phyloP scores from a whole-genome alignment of 306 rosid genomes.

The Parietaria judaica region DNA sequence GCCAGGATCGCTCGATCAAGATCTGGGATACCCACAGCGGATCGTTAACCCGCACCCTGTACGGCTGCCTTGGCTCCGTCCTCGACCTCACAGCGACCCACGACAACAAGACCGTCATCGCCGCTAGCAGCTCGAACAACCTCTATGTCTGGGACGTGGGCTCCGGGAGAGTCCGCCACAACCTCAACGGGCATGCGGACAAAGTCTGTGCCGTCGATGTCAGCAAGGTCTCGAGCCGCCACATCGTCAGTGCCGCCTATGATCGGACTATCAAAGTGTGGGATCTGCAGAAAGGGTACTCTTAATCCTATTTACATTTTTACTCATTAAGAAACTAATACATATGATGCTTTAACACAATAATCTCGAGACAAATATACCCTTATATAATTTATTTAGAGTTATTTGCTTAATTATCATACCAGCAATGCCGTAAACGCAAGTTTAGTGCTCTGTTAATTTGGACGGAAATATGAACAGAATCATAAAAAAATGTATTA shows the following conservation, averaged over 20 bases:
- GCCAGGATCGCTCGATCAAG: conserved; percentile 83
- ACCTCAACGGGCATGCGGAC: conserved; percentile 85
- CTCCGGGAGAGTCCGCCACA: conserved; percentile 79
- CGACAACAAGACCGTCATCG: conserved; percentile 78
- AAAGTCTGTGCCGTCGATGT: conserved; percentile 97
- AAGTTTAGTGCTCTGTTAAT: no score
- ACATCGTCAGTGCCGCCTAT: conserved; percentile 84
- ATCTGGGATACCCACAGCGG: conserved; percentile 87
- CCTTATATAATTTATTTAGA: no score
- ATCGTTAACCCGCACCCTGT: conserved; percentile 43
- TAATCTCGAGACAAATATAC: no score
- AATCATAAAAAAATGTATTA: no score
- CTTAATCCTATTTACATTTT: no score
- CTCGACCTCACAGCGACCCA: conserved; percentile 80
- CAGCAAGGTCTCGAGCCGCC: conserved; percentile 77
- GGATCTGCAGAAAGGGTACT: conserved; percentile 75
- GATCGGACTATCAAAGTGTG: conserved; percentile 95
- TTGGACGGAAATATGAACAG: no score
- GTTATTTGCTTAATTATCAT: no score
- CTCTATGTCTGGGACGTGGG: conserved; percentile 75
- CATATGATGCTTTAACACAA: no score
- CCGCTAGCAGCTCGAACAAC: conserved; percentile 98
- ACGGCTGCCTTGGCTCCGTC: conserved; percentile 91
- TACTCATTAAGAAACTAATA: no score
- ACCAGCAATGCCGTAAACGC: no score